Conservation (phyloP, 768 basidiomycete species). For the Royoungia palumana region DNA sequence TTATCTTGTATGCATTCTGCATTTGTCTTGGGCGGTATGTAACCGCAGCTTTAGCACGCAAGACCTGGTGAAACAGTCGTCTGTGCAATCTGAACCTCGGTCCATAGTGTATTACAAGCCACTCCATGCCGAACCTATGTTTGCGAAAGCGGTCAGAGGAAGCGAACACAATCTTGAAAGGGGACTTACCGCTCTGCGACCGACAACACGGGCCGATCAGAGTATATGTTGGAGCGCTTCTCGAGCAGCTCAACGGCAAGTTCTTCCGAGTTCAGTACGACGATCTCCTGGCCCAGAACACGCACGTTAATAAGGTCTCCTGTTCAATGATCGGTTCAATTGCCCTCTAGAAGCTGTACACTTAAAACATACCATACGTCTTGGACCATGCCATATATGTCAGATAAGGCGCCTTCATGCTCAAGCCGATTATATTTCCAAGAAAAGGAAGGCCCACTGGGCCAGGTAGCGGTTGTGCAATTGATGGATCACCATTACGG, state of each 20-base stretch:
- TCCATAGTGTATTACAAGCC: constrained; percentile 18
- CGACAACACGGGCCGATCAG: constrained; percentile 19
- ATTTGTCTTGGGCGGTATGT: constrained; percentile 17
- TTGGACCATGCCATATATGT: constrained; percentile 21
- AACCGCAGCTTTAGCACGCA: constrained; percentile 8
- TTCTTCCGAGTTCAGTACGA: constrained; percentile 48
- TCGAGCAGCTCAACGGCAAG: constrained; percentile 49
- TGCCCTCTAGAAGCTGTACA: background rate
- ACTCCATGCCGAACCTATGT: constrained; percentile 21
- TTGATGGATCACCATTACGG: background rate
- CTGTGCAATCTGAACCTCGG: constrained; percentile 22
- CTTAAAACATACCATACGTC: constrained; percentile 13
- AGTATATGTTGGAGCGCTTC: constrained; percentile 51
- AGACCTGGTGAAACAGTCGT: constrained; percentile 18
- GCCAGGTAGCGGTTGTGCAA: constrained; percentile 15
- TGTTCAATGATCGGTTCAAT: background rate
- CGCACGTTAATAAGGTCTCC: constrained; percentile 6
- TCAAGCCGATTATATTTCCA: constrained; percentile 11
- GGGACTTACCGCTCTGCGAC: constrained; percentile 5
- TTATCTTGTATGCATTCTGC: constrained; percentile 9
- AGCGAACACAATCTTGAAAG: background rate
- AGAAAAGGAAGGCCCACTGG: constrained; percentile 14
- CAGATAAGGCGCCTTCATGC: constrained; percentile 7
- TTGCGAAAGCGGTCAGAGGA: background rate
- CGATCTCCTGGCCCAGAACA: constrained; percentile 44